Evolutionary conservation across 257 asterid species (phyloP).

Genomic region (Knoxia roxburghii): DNA sequence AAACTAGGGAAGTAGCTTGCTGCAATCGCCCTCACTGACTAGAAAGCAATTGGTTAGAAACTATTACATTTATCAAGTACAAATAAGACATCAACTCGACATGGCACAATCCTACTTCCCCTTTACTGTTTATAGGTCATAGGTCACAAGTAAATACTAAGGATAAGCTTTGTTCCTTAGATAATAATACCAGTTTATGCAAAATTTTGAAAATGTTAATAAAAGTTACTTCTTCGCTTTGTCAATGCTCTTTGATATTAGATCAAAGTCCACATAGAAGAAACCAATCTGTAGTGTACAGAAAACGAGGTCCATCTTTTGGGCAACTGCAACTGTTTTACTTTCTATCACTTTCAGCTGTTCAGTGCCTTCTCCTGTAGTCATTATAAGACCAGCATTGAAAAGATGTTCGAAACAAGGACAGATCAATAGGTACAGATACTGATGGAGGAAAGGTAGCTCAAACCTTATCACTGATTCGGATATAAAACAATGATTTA

Average conservation of each 20-base stretch:
- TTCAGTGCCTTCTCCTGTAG: slow-evolving; percentile 85
- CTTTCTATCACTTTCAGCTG: slow-evolving; percentile 87
- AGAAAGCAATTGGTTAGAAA: too few species aligned
- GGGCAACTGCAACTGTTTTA: slow-evolving; percentile 97
- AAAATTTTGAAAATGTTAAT: background rate
- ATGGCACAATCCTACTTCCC: too few species aligned
- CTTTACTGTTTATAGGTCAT: too few species aligned
- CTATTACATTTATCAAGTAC: too few species aligned
- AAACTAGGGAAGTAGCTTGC: background rate
- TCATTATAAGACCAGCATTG: slow-evolving; percentile 12
- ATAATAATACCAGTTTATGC: background rate
- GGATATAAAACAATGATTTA: slow-evolving; percentile 66
- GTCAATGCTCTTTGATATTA: slow-evolving; percentile 87
- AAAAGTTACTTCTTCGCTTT: slow-evolving; percentile 78
- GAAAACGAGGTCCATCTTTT: slow-evolving; percentile 97
- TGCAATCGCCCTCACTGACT: background rate
- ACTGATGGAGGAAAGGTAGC: background rate
- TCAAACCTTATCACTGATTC: slow-evolving; percentile 67
- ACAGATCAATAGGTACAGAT: background rate
- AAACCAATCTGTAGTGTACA: slow-evolving; percentile 73
- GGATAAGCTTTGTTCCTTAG: background rate
- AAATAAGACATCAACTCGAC: too few species aligned
- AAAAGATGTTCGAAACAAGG: slow-evolving; percentile 5
- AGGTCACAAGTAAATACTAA: slow-evolving; percentile 17
- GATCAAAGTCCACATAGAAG: slow-evolving; percentile 88